These are phyloP conservation scores for Xylaria castorea DNA, from an alignment of 495 filamentous ascomycete species.

Conservation along the genomic window DNA sequence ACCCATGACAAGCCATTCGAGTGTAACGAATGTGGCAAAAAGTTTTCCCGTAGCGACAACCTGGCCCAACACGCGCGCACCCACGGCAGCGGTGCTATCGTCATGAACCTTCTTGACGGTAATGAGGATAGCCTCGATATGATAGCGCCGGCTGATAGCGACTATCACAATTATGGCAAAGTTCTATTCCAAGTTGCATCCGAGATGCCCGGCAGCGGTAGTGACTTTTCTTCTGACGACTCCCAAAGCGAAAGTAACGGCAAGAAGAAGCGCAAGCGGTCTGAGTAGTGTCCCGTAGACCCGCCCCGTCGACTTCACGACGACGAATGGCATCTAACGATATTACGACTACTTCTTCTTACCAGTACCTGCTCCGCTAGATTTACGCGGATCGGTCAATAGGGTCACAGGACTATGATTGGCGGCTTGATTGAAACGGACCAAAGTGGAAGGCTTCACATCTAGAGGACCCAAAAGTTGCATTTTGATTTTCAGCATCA, in stretches of 20 bases:
- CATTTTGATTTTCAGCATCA: constrained; percentile 45
- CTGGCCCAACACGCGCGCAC: constrained; percentile 94
- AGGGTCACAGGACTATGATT: constrained; percentile 31
- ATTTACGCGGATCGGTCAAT: constrained; percentile 33
- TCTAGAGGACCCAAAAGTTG: constrained; percentile 46
- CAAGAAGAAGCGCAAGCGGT: constrained; percentile 81
- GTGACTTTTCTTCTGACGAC: constrained; percentile 61
- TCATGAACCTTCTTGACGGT: constrained; percentile 83
- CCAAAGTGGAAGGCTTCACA: constrained; percentile 30
- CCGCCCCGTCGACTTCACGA: constrained; percentile 7
- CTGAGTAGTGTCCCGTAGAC: constrained; percentile 45
- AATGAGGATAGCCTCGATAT: constrained; percentile 55
- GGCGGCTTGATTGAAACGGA: constrained; percentile 27
- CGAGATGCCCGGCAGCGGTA: constrained; percentile 66
- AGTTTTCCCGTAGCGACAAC: constrained; percentile 98
- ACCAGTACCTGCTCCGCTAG: constrained; percentile 32
- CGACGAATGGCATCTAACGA: constrained; percentile 40
- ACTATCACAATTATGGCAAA: constrained; percentile 68
- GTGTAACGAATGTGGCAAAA: constrained; percentile 97
- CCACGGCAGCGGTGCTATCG: constrained; percentile 86
- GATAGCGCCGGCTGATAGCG: constrained; percentile 60
- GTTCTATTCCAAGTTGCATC: constrained; percentile 79
- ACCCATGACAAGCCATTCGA: constrained; percentile 99
- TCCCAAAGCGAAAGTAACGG: constrained; percentile 58
- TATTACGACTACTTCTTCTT: constrained; percentile 44